A percentile compares a stretch with the other conserved stretches of the same genome.
Evolutionary conservation across 2,329 filamentous ascomycete genomes (phyloP).

Genomic region (Emergomyces pasteurianus): DNA sequence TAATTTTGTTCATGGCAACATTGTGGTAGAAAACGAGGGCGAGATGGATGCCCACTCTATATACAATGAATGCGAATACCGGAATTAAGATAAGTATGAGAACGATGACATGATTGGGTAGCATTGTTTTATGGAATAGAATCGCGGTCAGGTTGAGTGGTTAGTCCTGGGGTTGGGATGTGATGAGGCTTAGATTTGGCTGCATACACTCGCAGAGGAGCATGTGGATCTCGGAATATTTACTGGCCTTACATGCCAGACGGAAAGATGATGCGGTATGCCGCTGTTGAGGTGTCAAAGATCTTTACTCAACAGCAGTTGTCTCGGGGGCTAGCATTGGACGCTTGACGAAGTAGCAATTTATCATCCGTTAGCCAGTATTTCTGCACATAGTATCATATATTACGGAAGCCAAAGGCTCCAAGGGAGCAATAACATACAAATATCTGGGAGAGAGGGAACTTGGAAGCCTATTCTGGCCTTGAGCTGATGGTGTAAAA

Average conservation of each 20-base stretch:
- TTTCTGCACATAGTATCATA: background rate
- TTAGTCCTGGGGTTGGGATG: background rate
- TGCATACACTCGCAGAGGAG: background rate
- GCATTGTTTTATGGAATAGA: slow-evolving; percentile 10
- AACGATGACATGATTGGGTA: slow-evolving; percentile 13
- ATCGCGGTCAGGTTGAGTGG: background rate
- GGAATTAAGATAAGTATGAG: slow-evolving; percentile 17
- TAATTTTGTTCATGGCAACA: slow-evolving; percentile 7
- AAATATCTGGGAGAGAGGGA: background rate
- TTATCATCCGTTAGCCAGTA: background rate
- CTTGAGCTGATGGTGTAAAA: background rate
- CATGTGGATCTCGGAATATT: background rate
- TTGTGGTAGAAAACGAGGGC: slow-evolving; percentile 5
- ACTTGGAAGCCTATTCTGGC: background rate
- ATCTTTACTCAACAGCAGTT: background rate
- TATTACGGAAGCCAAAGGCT: background rate
- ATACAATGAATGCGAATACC: slow-evolving; percentile 11
- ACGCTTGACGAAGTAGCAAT: background rate
- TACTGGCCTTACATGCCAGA: background rate
- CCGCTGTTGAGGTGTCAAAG: background rate
- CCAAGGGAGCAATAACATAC: background rate
- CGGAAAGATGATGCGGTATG: background rate
- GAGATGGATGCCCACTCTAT: slow-evolving; percentile 14
- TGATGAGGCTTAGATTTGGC: background rate
- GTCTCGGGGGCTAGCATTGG: background rate